Evolutionary conservation across 2,329 filamentous ascomycete species (phyloP).

Genomic region (Arthrobotrys iridis): DNA sequence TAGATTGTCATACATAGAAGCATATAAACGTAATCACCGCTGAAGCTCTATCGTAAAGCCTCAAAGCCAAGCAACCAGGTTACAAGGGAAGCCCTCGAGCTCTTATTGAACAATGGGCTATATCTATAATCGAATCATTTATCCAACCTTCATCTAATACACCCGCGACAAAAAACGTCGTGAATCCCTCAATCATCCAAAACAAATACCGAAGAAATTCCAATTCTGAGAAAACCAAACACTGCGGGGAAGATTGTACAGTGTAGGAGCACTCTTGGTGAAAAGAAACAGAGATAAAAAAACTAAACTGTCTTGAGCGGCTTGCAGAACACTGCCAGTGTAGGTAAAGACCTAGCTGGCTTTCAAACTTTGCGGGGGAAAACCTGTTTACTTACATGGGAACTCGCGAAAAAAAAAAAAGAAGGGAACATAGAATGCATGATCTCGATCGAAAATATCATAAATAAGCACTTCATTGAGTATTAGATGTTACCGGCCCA

Average conservation of each 20-base stretch:
- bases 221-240: neutral
- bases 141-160: neutral
- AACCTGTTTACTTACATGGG: neutral
- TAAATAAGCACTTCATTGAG: neutral
- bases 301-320: neutral
- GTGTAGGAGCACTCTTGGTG: neutral
- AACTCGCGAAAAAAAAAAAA: neutral
- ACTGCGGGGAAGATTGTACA: neutral
- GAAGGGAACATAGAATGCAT: neutral
- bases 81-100: neutral
- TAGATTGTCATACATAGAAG: too few species aligned
- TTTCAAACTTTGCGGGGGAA: neutral
- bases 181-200: neutral
- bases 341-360: neutral
- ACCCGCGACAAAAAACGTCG: neutral
- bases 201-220: neutral
- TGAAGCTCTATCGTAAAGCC: neutral
- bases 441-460: slow-evolving; percentile 5
- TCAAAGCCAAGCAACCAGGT: neutral
- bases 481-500: neutral
- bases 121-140: too few species aligned
- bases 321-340: neutral
- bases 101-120: neutral
- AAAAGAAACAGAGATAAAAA: neutral
- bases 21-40: neutral